A percentile compares a stretch with the other conserved stretches of the same genome.
Conservation (phyloP, 805 yeast genomes). For the Cyberlindnera mississippiensis region DNA sequence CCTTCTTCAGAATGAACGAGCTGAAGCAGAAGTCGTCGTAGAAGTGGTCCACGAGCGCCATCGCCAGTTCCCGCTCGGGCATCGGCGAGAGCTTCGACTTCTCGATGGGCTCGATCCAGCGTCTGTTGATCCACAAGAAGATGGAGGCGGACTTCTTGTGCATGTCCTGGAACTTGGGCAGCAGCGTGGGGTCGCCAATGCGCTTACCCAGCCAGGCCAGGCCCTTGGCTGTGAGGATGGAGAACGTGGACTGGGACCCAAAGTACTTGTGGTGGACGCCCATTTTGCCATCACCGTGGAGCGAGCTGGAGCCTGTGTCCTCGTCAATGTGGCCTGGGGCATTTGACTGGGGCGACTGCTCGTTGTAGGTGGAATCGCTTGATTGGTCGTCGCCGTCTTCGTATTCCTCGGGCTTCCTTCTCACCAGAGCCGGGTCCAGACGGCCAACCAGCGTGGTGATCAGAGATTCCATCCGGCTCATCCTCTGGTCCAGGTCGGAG, state of each 20-base stretch:
- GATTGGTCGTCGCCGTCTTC: conserved; percentile 1
- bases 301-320: neutral
- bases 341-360: neutral
- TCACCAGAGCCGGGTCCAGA: conserved; percentile 15
- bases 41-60: conserved; percentile 15
- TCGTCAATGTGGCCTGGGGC: neutral
- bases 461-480: conserved; percentile 33
- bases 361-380: neutral
- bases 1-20: conserved; percentile 10
- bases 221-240: conserved; percentile 40
- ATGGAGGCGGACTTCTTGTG: conserved; percentile 17
- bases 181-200: conserved; percentile 18
- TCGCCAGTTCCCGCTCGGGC: conserved; percentile 28
- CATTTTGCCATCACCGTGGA: neutral
- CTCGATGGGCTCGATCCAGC: conserved; percentile 35
- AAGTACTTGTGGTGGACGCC: conserved; percentile 15
- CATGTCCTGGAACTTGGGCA: conserved; percentile 25
- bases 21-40: conserved; percentile 12
- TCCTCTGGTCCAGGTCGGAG: conserved; percentile 26
- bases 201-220: conserved; percentile 34
- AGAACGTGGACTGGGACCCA: conserved; percentile 29
- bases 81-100: conserved; percentile 26
- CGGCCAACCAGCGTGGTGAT: conserved; percentile 27
- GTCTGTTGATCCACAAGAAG: conserved; percentile 21
- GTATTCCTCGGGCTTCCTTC: neutral